Conservation (phyloP, 2,329 filamentous ascomycete species). For the Neofusicoccum ribis region DNA sequence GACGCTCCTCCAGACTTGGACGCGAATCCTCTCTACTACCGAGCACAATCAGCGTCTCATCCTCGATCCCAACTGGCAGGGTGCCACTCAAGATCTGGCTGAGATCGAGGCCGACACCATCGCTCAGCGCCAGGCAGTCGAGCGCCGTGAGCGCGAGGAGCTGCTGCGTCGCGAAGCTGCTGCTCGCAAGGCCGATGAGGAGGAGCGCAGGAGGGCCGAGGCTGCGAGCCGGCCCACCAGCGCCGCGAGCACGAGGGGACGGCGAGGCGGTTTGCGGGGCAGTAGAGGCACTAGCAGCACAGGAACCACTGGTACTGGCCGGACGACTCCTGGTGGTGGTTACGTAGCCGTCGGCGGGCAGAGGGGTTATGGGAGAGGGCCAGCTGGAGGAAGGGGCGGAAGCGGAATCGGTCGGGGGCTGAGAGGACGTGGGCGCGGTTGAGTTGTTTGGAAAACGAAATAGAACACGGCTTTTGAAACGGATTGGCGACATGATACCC, state of each 20-base stretch:
- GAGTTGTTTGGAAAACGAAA: background rate
- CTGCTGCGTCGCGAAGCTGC: slow-evolving; percentile 74
- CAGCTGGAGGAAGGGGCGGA: background rate
- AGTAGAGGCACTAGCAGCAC: slow-evolving; percentile 10
- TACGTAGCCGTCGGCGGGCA: slow-evolving; percentile 48
- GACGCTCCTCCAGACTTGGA: slow-evolving; percentile 91
- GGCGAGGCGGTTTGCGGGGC: slow-evolving; percentile 30
- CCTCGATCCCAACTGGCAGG: slow-evolving; percentile 85
- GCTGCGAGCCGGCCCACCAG: slow-evolving; percentile 46
- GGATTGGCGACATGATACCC: slow-evolving; percentile 16
- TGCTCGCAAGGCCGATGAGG: slow-evolving; percentile 52
- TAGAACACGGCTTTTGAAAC: background rate
- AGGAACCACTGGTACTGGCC: slow-evolving; percentile 26
- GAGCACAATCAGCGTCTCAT: slow-evolving; percentile 96
- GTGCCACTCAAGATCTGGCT: slow-evolving; percentile 80
- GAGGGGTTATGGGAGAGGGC: slow-evolving; percentile 47
- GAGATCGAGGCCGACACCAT: slow-evolving; percentile 81
- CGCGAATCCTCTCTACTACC: slow-evolving; percentile 90
- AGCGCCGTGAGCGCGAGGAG: slow-evolving; percentile 75
- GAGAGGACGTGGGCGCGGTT: slow-evolving; percentile 8
- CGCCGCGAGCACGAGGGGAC: slow-evolving; percentile 37
- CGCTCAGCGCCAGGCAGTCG: slow-evolving; percentile 72
- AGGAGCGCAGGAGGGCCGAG: slow-evolving; percentile 61
- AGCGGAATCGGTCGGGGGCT: slow-evolving; percentile 12
- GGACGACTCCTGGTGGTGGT: slow-evolving; percentile 34